phyloP scores from a whole-genome alignment of 148 eudicot species.

The Beta vulgaris region DNA sequence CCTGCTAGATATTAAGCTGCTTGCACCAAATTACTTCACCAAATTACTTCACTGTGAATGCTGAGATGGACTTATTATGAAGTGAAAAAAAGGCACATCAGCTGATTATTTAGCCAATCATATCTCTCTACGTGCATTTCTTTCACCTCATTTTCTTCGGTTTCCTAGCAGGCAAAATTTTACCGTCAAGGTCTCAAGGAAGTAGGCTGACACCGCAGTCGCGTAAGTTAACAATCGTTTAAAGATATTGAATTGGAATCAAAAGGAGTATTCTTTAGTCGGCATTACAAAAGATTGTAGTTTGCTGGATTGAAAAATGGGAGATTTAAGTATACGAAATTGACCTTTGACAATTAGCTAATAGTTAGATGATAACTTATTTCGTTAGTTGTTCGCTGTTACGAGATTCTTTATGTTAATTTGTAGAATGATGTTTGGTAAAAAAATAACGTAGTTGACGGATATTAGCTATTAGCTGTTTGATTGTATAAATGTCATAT shows the following conservation, averaged over 20 bases:
- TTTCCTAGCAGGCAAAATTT: not conserved
- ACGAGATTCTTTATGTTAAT: not conserved
- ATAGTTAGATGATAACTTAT: not conserved
- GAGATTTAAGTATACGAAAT: not conserved
- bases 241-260: not conserved
- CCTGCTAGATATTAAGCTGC: not conserved
- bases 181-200: not conserved
- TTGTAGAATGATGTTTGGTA: not conserved
- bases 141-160: not conserved
- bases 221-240: not conserved
- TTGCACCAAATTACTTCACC: not conserved
- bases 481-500: not conserved
- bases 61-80: not conserved
- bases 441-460: not conserved
- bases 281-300: not conserved
- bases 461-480: not conserved
- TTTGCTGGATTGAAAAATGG: not conserved
- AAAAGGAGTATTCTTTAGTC: not conserved
- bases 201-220: not conserved
- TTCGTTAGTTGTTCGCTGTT: not conserved
- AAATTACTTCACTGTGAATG: not conserved
- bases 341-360: not conserved
- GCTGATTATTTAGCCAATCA: not conserved
- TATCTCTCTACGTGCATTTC: not conserved
- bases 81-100: conserved; percentile 1